A percentile compares a stretch with the other conserved stretches of the same genome.
Evolutionary conservation across 306 rosid genomes (phyloP).

Genomic region (Medicago truncatula): DNA sequence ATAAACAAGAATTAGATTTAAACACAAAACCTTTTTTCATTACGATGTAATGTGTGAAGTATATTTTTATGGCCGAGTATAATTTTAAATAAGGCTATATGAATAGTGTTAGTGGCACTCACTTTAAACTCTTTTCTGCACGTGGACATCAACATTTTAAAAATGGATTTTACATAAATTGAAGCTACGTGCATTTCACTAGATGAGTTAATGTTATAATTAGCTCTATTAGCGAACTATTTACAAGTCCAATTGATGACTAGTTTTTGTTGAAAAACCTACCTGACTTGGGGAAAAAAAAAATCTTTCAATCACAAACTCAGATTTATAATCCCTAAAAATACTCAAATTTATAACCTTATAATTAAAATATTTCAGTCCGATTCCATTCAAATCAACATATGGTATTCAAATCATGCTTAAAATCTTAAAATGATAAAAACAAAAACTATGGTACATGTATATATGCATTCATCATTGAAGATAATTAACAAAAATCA

Average conservation of each 20-base stretch:
- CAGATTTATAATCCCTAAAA: neutral
- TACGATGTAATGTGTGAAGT: neutral
- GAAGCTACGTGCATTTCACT: too few relatives aligned
- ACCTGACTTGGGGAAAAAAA: neutral
- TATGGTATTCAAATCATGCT: neutral
- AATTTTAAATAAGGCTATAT: too few relatives aligned
- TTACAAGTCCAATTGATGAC: neutral
- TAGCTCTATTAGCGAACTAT: too few relatives aligned
- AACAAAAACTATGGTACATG: neutral
- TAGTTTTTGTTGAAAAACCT: neutral
- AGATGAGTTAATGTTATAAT: too few relatives aligned
- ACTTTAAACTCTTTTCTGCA: too few relatives aligned
- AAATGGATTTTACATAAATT: too few relatives aligned
- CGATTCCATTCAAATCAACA: neutral
- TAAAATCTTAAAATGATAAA: conserved; percentile 18
- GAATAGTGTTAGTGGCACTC: too few relatives aligned
- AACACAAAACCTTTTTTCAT: too few relatives aligned
- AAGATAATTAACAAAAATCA: conserved; percentile 13
- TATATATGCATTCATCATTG: neutral
- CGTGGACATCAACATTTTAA: too few relatives aligned
- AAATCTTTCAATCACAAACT: neutral
- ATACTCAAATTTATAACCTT: neutral
- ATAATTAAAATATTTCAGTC: neutral
- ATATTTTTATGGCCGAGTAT: too few relatives aligned
- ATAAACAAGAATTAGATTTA: too few relatives aligned